These are phyloP conservation scores for Suhomyces emberorum DNA, from an alignment of 805 yeast genomes.

Conservation along the genomic window DNA sequence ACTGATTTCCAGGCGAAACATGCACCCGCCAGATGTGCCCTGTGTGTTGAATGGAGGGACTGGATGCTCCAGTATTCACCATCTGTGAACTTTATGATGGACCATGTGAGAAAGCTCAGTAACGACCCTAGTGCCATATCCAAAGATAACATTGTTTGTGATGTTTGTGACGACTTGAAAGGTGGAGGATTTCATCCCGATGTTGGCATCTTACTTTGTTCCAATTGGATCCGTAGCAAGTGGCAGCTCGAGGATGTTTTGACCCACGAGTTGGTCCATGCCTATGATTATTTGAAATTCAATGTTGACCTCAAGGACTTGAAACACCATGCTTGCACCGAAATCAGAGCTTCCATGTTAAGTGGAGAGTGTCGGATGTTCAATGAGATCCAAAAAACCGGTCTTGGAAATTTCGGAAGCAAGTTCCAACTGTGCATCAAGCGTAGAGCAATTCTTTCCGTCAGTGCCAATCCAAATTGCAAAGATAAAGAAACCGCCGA, in stretches of 20 bases:
- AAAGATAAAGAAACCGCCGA: conserved; percentile 69
- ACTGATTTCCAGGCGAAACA: conserved; percentile 47
- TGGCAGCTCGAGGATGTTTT: conserved; percentile 87
- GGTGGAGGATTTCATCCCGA: conserved; percentile 95
- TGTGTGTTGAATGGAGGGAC: conserved; percentile 72
- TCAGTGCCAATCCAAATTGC: conserved; percentile 83
- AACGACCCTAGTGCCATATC: conserved; percentile 41
- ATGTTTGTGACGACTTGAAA: conserved; percentile 72
- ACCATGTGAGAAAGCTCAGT: conserved; percentile 68
- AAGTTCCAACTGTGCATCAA: conserved; percentile 92
- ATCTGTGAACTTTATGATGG: conserved; percentile 79
- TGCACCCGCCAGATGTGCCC: conserved; percentile 52
- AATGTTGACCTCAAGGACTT: conserved; percentile 81
- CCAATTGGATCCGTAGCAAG: conserved; percentile 69
- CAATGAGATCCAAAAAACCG: conserved; percentile 69
- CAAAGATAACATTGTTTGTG: conserved; percentile 64
- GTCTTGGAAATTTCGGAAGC: conserved; percentile 53
- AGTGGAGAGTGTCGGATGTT: conserved; percentile 93
- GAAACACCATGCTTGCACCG: conserved; percentile 95
- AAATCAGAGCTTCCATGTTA: conserved; percentile 86
- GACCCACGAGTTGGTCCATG: conserved; percentile 91
- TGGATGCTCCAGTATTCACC: conserved; percentile 84
- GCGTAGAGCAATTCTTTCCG: conserved; percentile 84
- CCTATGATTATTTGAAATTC: conserved; percentile 86
- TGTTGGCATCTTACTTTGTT: conserved; percentile 80